Conservation (phyloP, 2,329 filamentous ascomycete genomes). For the Fusarium albosuccineum region DNA sequence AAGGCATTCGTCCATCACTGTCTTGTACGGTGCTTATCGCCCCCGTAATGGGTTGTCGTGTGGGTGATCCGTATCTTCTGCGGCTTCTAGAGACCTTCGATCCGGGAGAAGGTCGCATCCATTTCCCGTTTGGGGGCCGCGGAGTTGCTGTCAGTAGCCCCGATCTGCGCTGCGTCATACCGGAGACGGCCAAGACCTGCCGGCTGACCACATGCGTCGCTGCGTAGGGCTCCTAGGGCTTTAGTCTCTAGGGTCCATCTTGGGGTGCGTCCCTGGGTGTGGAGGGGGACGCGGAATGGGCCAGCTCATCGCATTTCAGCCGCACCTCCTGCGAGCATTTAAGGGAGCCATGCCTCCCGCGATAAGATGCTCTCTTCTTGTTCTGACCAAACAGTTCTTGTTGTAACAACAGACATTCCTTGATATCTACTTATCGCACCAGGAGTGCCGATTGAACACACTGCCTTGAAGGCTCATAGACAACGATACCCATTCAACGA, state of each 20-base stretch:
- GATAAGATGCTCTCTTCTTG: neutral
- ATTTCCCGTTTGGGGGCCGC: constrained; percentile 19
- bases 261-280: constrained; percentile 11
- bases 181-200: constrained; percentile 35
- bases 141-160: constrained; percentile 22
- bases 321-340: constrained; percentile 23
- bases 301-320: constrained; percentile 31
- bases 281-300: constrained; percentile 11
- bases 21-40: constrained; percentile 11
- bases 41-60: constrained; percentile 9
- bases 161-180: constrained; percentile 39
- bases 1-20: neutral
- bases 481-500: constrained; percentile 31
- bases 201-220: constrained; percentile 36
- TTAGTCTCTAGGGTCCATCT: constrained; percentile 28
- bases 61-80: constrained; percentile 11
- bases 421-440: constrained; percentile 41
- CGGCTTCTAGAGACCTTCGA: constrained; percentile 26
- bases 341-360: constrained; percentile 29
- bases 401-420: constrained; percentile 35
- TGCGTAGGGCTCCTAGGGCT: constrained; percentile 28
- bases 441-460: constrained; percentile 37
- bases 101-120: constrained; percentile 28
- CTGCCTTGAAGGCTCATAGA: constrained; percentile 35
- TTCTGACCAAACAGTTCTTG: constrained; percentile 22